phyloP scores from a whole-genome alignment of 2,329 filamentous ascomycete species.

The Talaromyces sp. region DNA sequence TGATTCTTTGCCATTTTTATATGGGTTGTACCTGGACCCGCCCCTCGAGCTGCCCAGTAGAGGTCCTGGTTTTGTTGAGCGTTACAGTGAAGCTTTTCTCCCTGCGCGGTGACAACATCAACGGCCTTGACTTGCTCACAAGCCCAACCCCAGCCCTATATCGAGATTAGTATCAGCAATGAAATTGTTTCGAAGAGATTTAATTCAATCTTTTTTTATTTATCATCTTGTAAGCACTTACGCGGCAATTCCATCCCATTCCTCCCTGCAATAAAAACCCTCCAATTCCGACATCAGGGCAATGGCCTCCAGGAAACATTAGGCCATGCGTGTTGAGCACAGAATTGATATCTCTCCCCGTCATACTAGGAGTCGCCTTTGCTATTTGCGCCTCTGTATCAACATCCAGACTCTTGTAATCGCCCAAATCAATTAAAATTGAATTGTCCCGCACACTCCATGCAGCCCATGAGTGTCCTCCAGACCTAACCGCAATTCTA shows the following conservation, averaged over 20 bases:
- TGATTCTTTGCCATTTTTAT: not conserved
- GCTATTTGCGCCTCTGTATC: not conserved
- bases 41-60: slow-evolving; percentile 45
- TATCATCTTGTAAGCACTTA: not conserved
- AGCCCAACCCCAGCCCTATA: slow-evolving; percentile 38
- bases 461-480: slow-evolving; percentile 44
- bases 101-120: slow-evolving; percentile 44
- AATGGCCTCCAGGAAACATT: not conserved
- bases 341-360: not conserved
- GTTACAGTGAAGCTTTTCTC: slow-evolving; percentile 14
- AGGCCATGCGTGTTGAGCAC: not conserved
- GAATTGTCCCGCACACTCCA: not conserved
- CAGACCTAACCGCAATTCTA: slow-evolving; percentile 41
- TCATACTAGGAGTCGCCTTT: not conserved
- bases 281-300: not conserved
- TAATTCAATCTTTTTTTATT: too few species aligned
- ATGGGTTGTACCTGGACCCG: slow-evolving; percentile 33
- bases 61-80: slow-evolving; percentile 37
- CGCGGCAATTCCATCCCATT: slow-evolving; percentile 5
- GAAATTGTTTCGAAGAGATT: not conserved
- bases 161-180: not conserved
- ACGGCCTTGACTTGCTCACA: slow-evolving; percentile 41
- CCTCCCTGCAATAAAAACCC: slow-evolving; percentile 1
- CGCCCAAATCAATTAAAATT: slow-evolving; percentile 1
- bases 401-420: not conserved